A percentile compares a stretch with the other conserved stretches of the same genome.
Conservation (phyloP, 306 rosid species). For the Trifolium fragiferum region DNA sequence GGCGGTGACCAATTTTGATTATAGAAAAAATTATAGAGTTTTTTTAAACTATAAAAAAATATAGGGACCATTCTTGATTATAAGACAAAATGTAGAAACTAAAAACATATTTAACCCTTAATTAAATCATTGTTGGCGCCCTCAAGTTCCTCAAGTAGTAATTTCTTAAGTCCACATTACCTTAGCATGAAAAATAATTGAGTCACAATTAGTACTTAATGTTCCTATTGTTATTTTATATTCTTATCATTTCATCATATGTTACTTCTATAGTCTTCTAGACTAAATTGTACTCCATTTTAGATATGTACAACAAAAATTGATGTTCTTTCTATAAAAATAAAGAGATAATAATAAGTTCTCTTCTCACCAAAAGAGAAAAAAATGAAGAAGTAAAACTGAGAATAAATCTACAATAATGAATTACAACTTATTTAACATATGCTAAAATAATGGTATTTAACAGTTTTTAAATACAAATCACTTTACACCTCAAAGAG, state of each 20-base stretch:
- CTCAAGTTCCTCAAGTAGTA: neutral
- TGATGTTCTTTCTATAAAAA: neutral
- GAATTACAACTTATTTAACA: neutral
- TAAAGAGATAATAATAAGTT: neutral
- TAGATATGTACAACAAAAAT: neutral
- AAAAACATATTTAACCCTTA: too few relatives aligned
- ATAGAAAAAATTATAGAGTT: too few relatives aligned
- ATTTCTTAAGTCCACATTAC: neutral
- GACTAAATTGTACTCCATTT: neutral
- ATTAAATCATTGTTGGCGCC: neutral
- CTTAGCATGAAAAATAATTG: neutral
- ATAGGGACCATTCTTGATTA: too few relatives aligned
- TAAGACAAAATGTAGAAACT: too few relatives aligned
- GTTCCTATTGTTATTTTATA: neutral
- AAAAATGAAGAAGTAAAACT: too few relatives aligned
- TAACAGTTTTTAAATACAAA: neutral
- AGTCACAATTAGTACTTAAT: neutral
- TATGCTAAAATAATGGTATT: too few relatives aligned
- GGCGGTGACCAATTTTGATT: too few relatives aligned
- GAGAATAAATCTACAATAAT: neutral
- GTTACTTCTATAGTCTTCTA: neutral
- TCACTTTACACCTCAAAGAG: too few relatives aligned
- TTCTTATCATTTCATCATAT: neutral
- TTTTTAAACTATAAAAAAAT: too few relatives aligned
- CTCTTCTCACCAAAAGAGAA: neutral